These are phyloP conservation scores for Mycosarcoma maydis DNA, from an alignment of 1,284 basidiomycete species.

Conservation along the genomic window DNA sequence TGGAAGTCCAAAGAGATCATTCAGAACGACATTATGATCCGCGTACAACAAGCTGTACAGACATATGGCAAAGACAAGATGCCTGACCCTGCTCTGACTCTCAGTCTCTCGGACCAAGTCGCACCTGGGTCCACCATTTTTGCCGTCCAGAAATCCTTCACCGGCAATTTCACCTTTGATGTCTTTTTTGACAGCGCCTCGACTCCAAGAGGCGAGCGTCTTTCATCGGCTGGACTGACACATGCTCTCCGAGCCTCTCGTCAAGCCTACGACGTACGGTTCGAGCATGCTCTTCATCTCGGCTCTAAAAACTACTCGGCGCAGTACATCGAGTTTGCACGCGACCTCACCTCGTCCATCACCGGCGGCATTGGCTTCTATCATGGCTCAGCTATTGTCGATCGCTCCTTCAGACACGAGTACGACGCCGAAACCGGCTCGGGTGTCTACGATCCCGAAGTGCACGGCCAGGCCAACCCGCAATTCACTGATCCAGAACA, in stretches of 20 bases:
- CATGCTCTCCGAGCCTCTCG: constrained; percentile 76
- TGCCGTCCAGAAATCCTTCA: constrained; percentile 83
- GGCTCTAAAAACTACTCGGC: constrained; percentile 67
- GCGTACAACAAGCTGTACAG: constrained; percentile 72
- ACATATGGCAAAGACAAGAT: constrained; percentile 71
- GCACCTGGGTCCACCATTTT: constrained; percentile 80
- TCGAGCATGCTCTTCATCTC: constrained; percentile 76
- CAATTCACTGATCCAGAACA: constrained; percentile 72
- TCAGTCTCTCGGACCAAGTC: constrained; percentile 80
- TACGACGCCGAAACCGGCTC: constrained; percentile 74
- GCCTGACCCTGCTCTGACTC: constrained; percentile 81
- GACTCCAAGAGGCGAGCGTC: constrained; percentile 74
- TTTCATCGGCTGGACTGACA: constrained; percentile 72
- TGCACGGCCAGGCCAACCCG: constrained; percentile 53
- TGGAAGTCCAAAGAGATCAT: constrained; percentile 89
- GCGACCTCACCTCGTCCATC: constrained; percentile 86
- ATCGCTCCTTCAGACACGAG: constrained; percentile 82
- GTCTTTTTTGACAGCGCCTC: constrained; percentile 80
- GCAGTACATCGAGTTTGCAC: constrained; percentile 78
- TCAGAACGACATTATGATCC: constrained; percentile 73
- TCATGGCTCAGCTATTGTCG: constrained; percentile 87
- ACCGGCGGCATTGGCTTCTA: constrained; percentile 93
- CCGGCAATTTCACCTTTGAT: constrained; percentile 85
- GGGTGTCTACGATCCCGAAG: constrained; percentile 44
- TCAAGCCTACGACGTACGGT: constrained; percentile 75